Evolutionary conservation across 306 rosid species (phyloP), one percentile per base, ranked within the genome.

Genomic region (Hippophae rhamnoides): DNA sequence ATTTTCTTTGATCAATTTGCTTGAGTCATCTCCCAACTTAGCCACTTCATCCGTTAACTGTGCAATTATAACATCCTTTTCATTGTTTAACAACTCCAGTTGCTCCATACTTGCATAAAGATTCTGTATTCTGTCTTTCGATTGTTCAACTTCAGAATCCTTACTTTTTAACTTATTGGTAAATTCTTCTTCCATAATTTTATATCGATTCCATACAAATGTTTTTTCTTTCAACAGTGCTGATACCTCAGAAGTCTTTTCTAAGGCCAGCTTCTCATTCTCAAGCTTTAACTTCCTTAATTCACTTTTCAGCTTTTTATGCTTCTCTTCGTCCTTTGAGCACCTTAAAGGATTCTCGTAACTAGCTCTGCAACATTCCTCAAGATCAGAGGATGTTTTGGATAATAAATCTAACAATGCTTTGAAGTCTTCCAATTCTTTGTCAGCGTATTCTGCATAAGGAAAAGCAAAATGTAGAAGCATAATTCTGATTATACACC

Each of bases 131-230:
- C 67, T 81, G 65, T 74, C 81, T 60, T 80, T 67, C 47, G 81
- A 84, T 31, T 57, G 69, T 41, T 77, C 82, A 13, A 84, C 76
- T 70, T 93, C 94, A 50, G 72, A 61, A 60, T 63, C 57, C 60
- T 74, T 79, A 26, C 65, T 74, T 75, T 63, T 78, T 68, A 87
- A 74, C 69, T 84, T 90, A 51, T 61, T 26, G 6, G 40, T 11
- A 55, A 64, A 82, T 26, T 84, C 81, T 0, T 61, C 72, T 63
- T 90, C 97, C 95, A 82, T 70, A 64, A 77, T 61, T 13, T 69
- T 74, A 70, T 75, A 87, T 31, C 84, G 97, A 64, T 90, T 87
- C 97, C 96, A 85, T 41, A 81, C 85, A 50, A 90, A 90, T n/a
- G 70, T 66, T 76, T 90, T 86, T 82, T 86, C 94, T 7, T 85